These are phyloP conservation scores for Pistacia atlantica DNA, from an alignment of 345 rosid species.

Conservation along the genomic window DNA sequence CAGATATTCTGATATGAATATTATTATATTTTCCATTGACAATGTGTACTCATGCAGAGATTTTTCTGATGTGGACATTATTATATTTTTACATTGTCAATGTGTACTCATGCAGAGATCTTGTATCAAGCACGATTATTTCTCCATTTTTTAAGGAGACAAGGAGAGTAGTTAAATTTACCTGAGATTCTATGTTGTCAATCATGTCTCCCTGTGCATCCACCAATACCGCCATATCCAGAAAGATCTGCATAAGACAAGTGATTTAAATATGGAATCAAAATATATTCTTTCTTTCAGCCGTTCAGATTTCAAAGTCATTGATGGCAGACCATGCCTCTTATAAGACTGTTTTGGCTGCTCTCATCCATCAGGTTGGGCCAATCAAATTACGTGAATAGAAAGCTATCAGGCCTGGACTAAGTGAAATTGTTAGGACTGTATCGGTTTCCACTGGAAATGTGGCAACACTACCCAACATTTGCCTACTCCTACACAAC, in stretches of 20 bases:
- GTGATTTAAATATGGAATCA: slow-evolving; percentile 1
- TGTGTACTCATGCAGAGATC: not conserved
- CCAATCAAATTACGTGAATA: not conserved
- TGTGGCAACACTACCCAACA: too few species aligned
- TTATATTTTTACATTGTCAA: too few species aligned
- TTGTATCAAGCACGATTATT: not conserved
- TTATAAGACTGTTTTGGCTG: not conserved
- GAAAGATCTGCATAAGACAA: slow-evolving; percentile 61
- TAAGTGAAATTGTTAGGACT: not conserved
- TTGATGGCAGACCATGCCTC: not conserved
- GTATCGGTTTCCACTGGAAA: too few species aligned
- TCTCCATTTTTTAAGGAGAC: not conserved
- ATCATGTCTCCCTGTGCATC: slow-evolving; percentile 95
- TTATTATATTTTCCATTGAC: too few species aligned
- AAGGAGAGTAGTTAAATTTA: slow-evolving; percentile 20
- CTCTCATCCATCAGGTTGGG: not conserved
- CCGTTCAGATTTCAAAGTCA: not conserved
- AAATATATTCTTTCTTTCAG: slow-evolving; percentile 10
- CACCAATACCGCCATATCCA: slow-evolving; percentile 95
- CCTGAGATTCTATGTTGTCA: slow-evolving; percentile 91
- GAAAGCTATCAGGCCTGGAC: not conserved
- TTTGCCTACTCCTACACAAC: too few species aligned
- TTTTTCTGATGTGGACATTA: not conserved
- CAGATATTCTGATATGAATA: not conserved
- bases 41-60: too few species aligned